Evolutionary conservation across 306 rosid species (phyloP), one percentile per base, ranked within the genome.

Genomic region (Dryas octopetala): DNA sequence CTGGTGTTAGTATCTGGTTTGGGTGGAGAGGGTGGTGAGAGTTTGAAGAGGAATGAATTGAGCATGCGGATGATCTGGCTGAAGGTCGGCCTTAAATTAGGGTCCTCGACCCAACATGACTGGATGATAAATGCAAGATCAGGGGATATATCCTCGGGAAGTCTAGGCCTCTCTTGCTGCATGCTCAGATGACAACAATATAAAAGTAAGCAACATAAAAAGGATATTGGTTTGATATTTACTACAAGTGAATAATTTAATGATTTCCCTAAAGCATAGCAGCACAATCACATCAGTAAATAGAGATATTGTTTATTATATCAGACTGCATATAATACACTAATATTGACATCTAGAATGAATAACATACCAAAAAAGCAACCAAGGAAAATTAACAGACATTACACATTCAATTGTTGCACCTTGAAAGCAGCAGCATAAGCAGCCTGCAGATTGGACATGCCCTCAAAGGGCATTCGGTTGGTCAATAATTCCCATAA

Each of bases 391-490:
- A 58, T 66, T 47, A 82, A 67, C 70, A 61, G 59, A 4, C 62
- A 78, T 61, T 45, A 23, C 1, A 10, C 41, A 43, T 61, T 71
- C 40, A 45, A 51, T 48, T 62, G 77, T 44, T 76, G 70, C 80
- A 95, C 99, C 99, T 95, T 95, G 78, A 95, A 95, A 51, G 99
- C 99, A 80, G 98, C 98, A 68, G 97, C 97, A 82, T 95, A 95
- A 48, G 98, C 98, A 68, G 99, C 99, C 84, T 95, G 99, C 84
- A 95, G 85, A 88, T 95, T 95, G 49, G 99, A 95, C 99, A 95
- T 95, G 84, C 99, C 99, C 81, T 95, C 99, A 70, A 95, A 95
- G 15, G 99, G 99, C 99, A 95, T 90, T 62, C 99, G 97, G 73
- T 95, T 95, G 63, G 99, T 95, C 84, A 95, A 77, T 57, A 95